Conservation (phyloP, 345 rosid species). For the Turnera subulata region DNA sequence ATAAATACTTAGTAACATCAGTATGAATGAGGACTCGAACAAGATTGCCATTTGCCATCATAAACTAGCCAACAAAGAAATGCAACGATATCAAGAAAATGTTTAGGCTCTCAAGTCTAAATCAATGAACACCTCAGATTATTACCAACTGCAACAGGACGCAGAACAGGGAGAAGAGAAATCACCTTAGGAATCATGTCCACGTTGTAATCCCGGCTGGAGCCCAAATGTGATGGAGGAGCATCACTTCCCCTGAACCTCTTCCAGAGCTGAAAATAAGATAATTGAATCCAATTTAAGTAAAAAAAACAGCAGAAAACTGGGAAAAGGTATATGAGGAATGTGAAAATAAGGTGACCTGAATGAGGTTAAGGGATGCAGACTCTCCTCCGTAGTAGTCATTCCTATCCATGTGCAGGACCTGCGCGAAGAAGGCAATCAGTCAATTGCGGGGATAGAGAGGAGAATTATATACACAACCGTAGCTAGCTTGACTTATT, state of each 20-base stretch:
- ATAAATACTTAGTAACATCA: conserved; percentile 85
- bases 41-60: conserved; percentile 98
- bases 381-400: conserved; percentile 99
- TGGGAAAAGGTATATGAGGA: not conserved
- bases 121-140: not conserved
- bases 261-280: conserved; percentile 76
- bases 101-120: not conserved
- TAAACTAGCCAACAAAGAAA: conserved; percentile 49
- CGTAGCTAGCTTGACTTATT: no score
- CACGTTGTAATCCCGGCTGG: conserved; percentile 94
- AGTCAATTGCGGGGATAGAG: no score
- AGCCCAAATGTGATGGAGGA: conserved; percentile 88
- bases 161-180: conserved; percentile 2
- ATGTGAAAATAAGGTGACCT: conserved; percentile 40
- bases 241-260: conserved; percentile 83
- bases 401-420: conserved; percentile 97
- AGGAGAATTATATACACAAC: no score
- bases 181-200: conserved; percentile 97
- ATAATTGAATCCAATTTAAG: conserved; percentile 6
- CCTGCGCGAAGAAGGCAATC: conserved; percentile 37
- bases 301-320: conserved; percentile 1
- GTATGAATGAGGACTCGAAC: conserved; percentile 98
- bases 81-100: not conserved
- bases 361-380: conserved; percentile 90
- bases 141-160: not conserved